Conservation (phyloP, 768 basidiomycete species). For the Tylopilus felleus region DNA sequence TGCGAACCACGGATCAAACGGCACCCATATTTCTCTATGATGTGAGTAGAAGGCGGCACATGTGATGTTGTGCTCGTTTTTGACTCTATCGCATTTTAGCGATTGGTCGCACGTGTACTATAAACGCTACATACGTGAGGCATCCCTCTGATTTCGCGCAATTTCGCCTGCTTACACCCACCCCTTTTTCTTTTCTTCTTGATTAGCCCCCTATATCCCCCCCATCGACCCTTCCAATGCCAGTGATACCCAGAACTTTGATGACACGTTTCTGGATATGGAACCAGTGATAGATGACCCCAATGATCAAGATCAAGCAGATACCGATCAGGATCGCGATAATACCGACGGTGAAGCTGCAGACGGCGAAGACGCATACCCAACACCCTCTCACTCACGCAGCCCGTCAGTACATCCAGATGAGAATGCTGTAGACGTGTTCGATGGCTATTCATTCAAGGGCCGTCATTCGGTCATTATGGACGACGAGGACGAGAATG, state of each 20-base stretch:
- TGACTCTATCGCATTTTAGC: constrained; percentile 40
- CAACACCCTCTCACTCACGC: constrained; percentile 78
- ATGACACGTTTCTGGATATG: constrained; percentile 96
- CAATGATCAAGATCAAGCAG: constrained; percentile 56
- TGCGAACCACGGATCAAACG: constrained; percentile 91
- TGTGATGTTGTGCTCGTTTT: constrained; percentile 2
- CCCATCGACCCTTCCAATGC: constrained; percentile 89
- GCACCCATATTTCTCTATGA: constrained; percentile 94
- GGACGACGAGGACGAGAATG: constrained; percentile 60
- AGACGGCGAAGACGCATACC: constrained; percentile 71
- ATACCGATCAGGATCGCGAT: constrained; percentile 67
- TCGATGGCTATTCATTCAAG: constrained; percentile 94
- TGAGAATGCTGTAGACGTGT: constrained; percentile 64
- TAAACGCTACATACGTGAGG: constrained; percentile 89
- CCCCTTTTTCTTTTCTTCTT: constrained; percentile 5
- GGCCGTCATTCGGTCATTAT: constrained; percentile 77
- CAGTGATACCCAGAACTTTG: constrained; percentile 96
- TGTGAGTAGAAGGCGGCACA: constrained; percentile 47
- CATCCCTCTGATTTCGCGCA: constrained; percentile 3
- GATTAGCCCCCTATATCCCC: constrained; percentile 84
- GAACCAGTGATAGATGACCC: constrained; percentile 83
- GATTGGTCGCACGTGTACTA: constrained; percentile 94
- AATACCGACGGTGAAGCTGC: constrained; percentile 69
- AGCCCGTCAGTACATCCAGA: constrained; percentile 61
- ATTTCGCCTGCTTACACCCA: constrained; percentile 14